Percentiles rank a stretch among this genome's conserved stretches.
phyloP scores from a whole-genome alignment of 768 basidiomycete species.

The Arthromyces matolae region DNA sequence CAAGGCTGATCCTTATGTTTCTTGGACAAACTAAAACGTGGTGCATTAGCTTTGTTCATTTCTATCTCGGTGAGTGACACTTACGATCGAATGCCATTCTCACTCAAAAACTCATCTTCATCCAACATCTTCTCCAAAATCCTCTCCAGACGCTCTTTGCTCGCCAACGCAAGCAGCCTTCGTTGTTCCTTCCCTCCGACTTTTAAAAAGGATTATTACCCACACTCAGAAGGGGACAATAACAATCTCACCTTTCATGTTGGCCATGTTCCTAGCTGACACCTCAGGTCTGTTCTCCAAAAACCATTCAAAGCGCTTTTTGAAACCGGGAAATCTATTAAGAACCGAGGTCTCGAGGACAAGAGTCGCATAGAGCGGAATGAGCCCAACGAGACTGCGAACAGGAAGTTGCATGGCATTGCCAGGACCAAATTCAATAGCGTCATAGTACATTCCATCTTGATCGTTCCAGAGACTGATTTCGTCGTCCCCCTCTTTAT shows the following conservation, averaged over 20 bases:
- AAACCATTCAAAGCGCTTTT: conserved; percentile 99
- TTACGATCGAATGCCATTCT: conserved; percentile 93
- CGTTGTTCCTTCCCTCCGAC: conserved; percentile 78
- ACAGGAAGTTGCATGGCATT: conserved; percentile 89
- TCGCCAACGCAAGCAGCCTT: conserved; percentile 82
- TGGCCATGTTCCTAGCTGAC: conserved; percentile 90
- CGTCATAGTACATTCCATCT: conserved; percentile 99
- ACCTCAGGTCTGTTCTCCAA: conserved; percentile 88
- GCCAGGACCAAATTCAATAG: conserved; percentile 81
- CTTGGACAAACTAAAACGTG: conserved; percentile 70
- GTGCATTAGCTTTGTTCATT: background rate
- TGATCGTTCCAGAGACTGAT: conserved; percentile 91
- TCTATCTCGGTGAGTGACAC: too few relatives aligned
- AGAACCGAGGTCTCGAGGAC: conserved; percentile 88
- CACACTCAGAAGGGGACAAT: background rate
- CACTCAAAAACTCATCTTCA: conserved; percentile 94
- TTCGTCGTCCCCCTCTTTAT: conserved; percentile 71
- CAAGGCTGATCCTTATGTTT: conserved; percentile 89
- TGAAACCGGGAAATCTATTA: conserved; percentile 95
- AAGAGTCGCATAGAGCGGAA: conserved; percentile 92
- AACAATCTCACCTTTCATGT: conserved; percentile 69
- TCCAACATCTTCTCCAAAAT: conserved; percentile 97
- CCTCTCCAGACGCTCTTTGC: conserved; percentile 82
- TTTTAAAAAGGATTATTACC: conserved; percentile 11
- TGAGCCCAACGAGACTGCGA: conserved; percentile 93